A percentile compares a stretch with the other conserved stretches of the same genome.
Evolutionary conservation across 2,329 filamentous ascomycete species (phyloP).

Genomic region (Claviceps sp.): DNA sequence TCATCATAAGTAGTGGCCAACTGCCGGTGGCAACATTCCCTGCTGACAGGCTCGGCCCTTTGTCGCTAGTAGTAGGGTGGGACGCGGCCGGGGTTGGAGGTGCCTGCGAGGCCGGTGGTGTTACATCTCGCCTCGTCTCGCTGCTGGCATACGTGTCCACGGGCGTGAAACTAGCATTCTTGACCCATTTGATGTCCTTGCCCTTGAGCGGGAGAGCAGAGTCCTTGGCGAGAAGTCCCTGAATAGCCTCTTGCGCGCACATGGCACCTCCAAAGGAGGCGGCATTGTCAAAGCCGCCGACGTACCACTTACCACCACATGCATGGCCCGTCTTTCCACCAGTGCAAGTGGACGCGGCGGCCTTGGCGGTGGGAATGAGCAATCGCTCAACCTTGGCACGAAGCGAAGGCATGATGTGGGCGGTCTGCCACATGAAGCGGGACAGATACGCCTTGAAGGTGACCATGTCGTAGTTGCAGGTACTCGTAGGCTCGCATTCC

Average conservation of each 20-base stretch:
- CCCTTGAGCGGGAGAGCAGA: conserved; percentile 32
- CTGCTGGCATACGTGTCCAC: conserved; percentile 8
- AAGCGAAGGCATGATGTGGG: conserved; percentile 42
- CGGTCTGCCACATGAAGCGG: conserved; percentile 48
- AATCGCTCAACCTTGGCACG: conserved; percentile 30
- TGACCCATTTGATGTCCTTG: conserved; percentile 28
- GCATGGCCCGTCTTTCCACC: conserved; percentile 37
- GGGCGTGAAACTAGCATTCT: conserved; percentile 9
- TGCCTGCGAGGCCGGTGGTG: not conserved
- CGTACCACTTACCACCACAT: conserved; percentile 53
- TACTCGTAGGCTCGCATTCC: conserved; percentile 45
- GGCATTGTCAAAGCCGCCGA: conserved; percentile 39
- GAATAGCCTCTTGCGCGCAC: conserved; percentile 49
- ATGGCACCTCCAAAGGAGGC: conserved; percentile 50
- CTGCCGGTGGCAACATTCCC: not conserved
- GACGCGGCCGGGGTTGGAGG: too few relatives aligned
- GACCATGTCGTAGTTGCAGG: conserved; percentile 50
- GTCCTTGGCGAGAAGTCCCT: conserved; percentile 38
- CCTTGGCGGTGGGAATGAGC: conserved; percentile 38
- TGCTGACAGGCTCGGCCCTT: not conserved
- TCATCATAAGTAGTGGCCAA: not conserved
- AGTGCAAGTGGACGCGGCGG: conserved; percentile 43
- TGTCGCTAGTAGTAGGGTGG: too few relatives aligned
- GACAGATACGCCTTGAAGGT: conserved; percentile 57
- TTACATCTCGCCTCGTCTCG: conserved; percentile 1